Conservation (phyloP, 2,329 filamentous ascomycete genomes). For the Fusarium sp. region DNA sequence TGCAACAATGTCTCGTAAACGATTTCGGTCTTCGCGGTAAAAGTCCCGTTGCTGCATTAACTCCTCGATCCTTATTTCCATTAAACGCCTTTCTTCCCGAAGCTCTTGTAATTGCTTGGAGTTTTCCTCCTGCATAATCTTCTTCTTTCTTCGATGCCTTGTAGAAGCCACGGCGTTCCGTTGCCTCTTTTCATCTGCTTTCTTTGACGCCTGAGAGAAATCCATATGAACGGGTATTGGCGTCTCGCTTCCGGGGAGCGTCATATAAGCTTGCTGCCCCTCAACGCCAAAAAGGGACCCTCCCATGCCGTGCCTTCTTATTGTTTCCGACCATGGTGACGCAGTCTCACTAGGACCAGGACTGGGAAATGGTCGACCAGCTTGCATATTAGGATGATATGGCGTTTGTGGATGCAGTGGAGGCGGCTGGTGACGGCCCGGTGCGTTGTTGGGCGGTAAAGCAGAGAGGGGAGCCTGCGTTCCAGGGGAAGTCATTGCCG, state of each 20-base stretch:
- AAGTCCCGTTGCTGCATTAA: slow-evolving; percentile 64
- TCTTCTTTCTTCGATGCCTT: slow-evolving; percentile 81
- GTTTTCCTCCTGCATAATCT: slow-evolving; percentile 81
- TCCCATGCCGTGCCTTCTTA: slow-evolving; percentile 45
- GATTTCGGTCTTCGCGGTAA: slow-evolving; percentile 77
- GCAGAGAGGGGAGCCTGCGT: slow-evolving; percentile 40
- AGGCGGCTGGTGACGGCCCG: slow-evolving; percentile 31
- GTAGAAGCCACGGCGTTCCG: slow-evolving; percentile 88
- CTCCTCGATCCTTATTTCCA: slow-evolving; percentile 63
- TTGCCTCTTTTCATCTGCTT: slow-evolving; percentile 85
- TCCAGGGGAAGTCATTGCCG: slow-evolving; percentile 41
- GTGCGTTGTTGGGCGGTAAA: slow-evolving; percentile 33
- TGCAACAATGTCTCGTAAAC: slow-evolving; percentile 71
- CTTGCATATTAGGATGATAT: slow-evolving; percentile 35
- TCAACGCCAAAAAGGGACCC: slow-evolving; percentile 44
- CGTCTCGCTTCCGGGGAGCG: slow-evolving; percentile 50
- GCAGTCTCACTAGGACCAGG: slow-evolving; percentile 36
- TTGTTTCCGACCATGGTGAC: slow-evolving; percentile 47
- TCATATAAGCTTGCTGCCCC: slow-evolving; percentile 52
- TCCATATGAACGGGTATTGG: slow-evolving; percentile 74
- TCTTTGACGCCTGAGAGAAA: slow-evolving; percentile 80
- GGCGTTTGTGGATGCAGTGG: slow-evolving; percentile 30
- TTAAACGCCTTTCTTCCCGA: slow-evolving; percentile 73
- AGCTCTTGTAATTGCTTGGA: slow-evolving; percentile 73
- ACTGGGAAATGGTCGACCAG: slow-evolving; percentile 37